phyloP scores from a whole-genome alignment of 495 filamentous ascomycete genomes.

The Echria macrotheca region DNA sequence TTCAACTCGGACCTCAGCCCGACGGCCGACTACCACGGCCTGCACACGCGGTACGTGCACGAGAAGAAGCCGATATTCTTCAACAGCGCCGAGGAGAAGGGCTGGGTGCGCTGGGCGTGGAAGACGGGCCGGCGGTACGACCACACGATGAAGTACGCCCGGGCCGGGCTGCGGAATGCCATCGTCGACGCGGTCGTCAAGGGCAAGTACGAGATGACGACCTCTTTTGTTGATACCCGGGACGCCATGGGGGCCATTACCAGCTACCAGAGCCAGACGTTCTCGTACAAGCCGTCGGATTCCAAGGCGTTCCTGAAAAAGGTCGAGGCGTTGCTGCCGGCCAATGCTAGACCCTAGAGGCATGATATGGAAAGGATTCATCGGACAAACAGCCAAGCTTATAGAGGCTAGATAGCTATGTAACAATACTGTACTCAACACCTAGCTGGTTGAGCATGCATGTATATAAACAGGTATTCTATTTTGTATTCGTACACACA shows the following conservation, averaged over 20 bases:
- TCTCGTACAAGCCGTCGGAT: conserved; percentile 19
- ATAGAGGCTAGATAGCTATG: conserved; percentile 12
- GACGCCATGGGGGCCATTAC: conserved; percentile 31
- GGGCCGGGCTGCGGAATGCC: no score
- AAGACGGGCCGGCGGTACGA: conserved; percentile 17
- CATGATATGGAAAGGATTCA: neutral
- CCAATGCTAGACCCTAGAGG: no score
- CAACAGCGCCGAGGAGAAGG: conserved; percentile 29
- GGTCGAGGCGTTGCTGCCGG: conserved; percentile 22
- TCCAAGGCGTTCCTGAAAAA: conserved; percentile 20
- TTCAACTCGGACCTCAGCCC: conserved; percentile 23
- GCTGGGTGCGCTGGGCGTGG: conserved; percentile 25
- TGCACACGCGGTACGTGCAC: conserved; percentile 10
- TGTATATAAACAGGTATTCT: conserved; percentile 19
- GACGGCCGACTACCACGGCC: conserved; percentile 17
- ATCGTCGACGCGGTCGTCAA: conserved; percentile 36
- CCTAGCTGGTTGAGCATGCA: conserved; percentile 11
- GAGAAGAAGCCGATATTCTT: conserved; percentile 28
- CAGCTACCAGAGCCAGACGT: conserved; percentile 28
- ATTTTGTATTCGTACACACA: conserved; percentile 1
- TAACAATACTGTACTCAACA: conserved; percentile 16
- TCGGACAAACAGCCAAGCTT: neutral
- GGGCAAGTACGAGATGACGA: conserved; percentile 34
- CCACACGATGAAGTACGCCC: no score
- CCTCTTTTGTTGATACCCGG: conserved; percentile 22